Conservation (phyloP, 1,284 basidiomycete genomes). For the Boletellus sp. region DNA sequence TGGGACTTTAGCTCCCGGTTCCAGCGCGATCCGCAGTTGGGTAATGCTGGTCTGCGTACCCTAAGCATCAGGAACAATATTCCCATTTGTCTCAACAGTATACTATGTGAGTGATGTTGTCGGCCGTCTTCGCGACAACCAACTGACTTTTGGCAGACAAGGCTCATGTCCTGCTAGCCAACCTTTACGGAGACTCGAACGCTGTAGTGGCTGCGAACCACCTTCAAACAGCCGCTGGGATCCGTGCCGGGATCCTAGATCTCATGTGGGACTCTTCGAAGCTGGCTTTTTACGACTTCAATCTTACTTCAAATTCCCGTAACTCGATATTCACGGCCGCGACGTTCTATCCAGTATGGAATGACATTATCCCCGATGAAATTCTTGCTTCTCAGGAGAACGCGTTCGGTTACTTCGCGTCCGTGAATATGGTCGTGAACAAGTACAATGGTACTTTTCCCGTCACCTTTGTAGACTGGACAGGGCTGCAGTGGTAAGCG, state of each 20-base stretch:
- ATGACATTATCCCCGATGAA: constrained; percentile 75
- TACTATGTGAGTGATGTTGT: constrained; percentile 60
- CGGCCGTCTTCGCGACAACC: neutral
- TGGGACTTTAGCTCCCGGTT: constrained; percentile 36
- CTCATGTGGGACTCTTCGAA: constrained; percentile 81
- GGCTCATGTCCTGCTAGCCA: constrained; percentile 59
- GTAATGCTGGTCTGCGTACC: constrained; percentile 59
- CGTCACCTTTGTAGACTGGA: constrained; percentile 63
- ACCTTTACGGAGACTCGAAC: constrained; percentile 57
- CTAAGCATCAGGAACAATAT: constrained; percentile 71
- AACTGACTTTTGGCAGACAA: constrained; percentile 45
- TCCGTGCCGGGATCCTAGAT: constrained; percentile 76
- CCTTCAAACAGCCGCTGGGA: constrained; percentile 50
- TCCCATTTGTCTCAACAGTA: constrained; percentile 81
- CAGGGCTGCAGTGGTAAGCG: constrained; percentile 77
- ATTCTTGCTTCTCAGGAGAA: constrained; percentile 53
- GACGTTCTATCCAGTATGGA: constrained; percentile 86
- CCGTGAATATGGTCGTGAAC: constrained; percentile 74
- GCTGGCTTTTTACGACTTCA: constrained; percentile 88
- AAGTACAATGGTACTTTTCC: constrained; percentile 82
- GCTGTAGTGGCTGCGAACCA: constrained; percentile 50
- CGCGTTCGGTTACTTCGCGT: constrained; percentile 73
- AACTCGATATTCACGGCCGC: constrained; percentile 67
- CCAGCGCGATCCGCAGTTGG: constrained; percentile 43
- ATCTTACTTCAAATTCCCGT: constrained; percentile 62